Evolutionary conservation across 2,329 filamentous ascomycete species (phyloP).

Genomic region (Juglanconis juglandina): DNA sequence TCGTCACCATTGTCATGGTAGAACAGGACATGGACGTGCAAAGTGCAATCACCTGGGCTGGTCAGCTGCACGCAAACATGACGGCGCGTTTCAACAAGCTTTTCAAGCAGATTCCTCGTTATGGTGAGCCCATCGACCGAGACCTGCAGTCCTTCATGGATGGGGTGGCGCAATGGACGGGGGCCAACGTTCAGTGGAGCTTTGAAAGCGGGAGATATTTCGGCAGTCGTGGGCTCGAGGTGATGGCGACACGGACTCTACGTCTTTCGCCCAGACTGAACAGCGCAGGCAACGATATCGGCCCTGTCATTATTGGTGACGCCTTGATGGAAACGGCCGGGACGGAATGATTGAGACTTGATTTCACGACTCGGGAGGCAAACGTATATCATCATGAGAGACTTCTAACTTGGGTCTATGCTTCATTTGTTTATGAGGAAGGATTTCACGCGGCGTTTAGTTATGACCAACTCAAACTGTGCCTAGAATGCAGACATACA

Average conservation of each 20-base stretch:
- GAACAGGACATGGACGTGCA: conserved; percentile 12
- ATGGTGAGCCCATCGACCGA: conserved; percentile 18
- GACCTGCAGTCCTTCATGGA: conserved; percentile 18
- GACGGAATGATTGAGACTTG: not conserved
- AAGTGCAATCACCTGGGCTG: conserved; percentile 19
- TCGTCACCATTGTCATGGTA: conserved; percentile 27
- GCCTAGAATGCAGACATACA: no score
- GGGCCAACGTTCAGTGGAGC: conserved; percentile 24
- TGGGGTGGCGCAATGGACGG: conserved; percentile 23
- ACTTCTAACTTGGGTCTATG: no score
- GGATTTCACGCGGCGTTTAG: no score
- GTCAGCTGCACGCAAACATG: conserved; percentile 7
- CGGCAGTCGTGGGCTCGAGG: not conserved
- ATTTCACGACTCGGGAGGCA: no score
- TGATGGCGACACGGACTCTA: not conserved
- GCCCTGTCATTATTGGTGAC: not conserved
- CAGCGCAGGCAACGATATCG: not conserved
- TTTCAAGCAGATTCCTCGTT: conserved; percentile 14
- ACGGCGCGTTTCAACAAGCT: conserved; percentile 17
- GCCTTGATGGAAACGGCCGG: not conserved
- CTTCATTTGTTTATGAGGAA: no score
- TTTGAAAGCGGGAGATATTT: conserved; percentile 29
- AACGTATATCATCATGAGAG: no score
- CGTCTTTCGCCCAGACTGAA: not conserved
- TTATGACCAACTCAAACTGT: no score